Evolutionary conservation across 345 rosid genomes (phyloP), one percentile per base, ranked within the genome.

Genomic region (Hevea brasiliensis): DNA sequence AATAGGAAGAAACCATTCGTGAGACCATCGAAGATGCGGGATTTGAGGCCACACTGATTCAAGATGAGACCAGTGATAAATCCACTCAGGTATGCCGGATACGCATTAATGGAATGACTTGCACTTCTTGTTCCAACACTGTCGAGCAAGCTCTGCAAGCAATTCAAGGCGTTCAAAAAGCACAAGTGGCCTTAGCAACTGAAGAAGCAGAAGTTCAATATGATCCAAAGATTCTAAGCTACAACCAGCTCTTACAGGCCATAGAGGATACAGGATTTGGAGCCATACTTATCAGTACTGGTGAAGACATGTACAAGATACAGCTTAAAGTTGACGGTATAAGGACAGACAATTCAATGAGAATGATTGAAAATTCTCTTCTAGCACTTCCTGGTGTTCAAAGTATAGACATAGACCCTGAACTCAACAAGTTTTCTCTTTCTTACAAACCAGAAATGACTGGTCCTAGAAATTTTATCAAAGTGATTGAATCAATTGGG

Each of bases 11-110:
- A 79, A 85, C 83, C 6, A 92, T 94, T 53, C 93, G 96, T 12
- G 94, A 94, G 82, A 83, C 96, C 2, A 94, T 94, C 21, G 90
- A 92, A 67, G 97, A 94, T 71, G 94, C 81, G 37, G 98, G 98
- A 72, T 93, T 93, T 69, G 77, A 87, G 78, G 93, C 97, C 40
- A 58, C 88, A 0, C 50, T 92, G 76, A 81, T 92, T 7, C 59
- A 80, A 68, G 92, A 84, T 35, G 96, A 89, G 42, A 72, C 69
- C 27, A 79, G 65, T 74, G 88, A 89, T 65, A 82, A 76, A 71
- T 82, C 88, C 26, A 83, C 42, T 41, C 95, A 84, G 82, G 85
- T 88, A 17, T 92, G 98, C 71, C 75, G 94, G 2, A 85, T 94
- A 21, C 87, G 84, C 48, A 92, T 92, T 23, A 88, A 75, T 13